Evolutionary conservation across 1,139 yeast genomes (phyloP).

Genomic region (Sugiyamaella pinicola): DNA sequence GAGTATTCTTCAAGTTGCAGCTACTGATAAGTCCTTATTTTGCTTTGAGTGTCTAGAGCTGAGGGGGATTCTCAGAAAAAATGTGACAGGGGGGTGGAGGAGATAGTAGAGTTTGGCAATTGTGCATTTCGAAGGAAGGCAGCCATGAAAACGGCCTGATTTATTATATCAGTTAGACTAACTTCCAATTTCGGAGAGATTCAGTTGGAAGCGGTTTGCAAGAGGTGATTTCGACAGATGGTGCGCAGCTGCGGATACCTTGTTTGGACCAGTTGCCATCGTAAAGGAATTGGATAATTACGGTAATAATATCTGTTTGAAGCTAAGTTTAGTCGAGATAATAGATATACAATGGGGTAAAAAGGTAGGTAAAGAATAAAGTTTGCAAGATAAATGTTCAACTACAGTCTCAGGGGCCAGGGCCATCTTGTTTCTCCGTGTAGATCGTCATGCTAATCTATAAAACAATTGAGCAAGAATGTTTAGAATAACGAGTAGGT

Average conservation of each 20-base stretch:
- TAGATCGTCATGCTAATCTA: background rate
- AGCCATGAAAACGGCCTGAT: background rate
- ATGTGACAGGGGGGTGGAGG: background rate
- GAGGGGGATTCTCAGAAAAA: too few species aligned
- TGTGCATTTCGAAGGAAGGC: background rate
- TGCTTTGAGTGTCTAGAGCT: background rate
- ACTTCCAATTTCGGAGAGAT: conserved; percentile 10
- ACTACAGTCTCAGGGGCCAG: background rate
- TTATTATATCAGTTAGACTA: conserved; percentile 5
- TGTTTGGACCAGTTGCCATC: background rate
- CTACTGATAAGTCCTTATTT: background rate
- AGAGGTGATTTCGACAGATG: background rate
- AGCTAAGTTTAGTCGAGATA: background rate
- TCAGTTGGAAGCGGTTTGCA: background rate
- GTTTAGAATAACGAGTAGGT: too few species aligned
- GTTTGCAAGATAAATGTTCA: background rate
- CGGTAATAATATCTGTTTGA: background rate
- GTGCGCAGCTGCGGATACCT: background rate
- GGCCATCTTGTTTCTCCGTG: background rate
- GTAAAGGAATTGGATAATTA: conserved; percentile 3
- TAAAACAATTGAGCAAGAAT: background rate
- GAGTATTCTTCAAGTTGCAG: background rate
- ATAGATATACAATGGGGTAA: background rate
- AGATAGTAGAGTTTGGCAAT: conserved; percentile 8
- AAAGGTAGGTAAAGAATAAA: background rate